Conservation (phyloP, 129 eudicot genomes). For the Flaveria brownii region DNA sequence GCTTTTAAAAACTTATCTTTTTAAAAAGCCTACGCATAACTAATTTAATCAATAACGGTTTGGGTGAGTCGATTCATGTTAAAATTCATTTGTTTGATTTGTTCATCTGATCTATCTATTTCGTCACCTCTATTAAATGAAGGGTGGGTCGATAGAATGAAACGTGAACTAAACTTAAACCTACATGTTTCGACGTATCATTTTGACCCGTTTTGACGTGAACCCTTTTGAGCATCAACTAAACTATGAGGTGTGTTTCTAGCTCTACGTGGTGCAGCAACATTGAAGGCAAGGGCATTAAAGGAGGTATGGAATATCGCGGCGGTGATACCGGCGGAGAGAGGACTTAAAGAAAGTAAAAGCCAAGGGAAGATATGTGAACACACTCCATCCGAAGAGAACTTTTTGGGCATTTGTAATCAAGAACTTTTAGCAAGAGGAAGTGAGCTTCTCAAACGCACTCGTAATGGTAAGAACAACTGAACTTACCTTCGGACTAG, state of each 20-base stretch:
- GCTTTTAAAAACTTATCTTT: too few species aligned
- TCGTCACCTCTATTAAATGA: too few species aligned
- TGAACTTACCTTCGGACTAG: not conserved
- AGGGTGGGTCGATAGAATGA: too few species aligned
- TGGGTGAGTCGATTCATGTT: too few species aligned
- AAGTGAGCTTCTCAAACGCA: constrained; percentile 83
- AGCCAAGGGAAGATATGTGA: constrained; percentile 45
- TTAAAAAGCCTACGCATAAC: too few species aligned
- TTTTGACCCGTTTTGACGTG: too few species aligned
- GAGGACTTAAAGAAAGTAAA: constrained; percentile 50
- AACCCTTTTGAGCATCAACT: not conserved
- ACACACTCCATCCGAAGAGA: constrained; percentile 59
- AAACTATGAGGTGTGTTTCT: not conserved
- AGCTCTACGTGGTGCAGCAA: constrained; percentile 95
- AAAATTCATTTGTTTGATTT: too few species aligned
- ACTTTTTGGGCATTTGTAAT: constrained; percentile 73
- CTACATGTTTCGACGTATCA: too few species aligned
- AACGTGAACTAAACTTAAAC: too few species aligned
- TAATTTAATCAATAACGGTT: too few species aligned
- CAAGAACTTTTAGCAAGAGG: constrained; percentile 89
- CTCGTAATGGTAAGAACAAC: constrained; percentile 71
- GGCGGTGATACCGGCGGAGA: constrained; percentile 82
- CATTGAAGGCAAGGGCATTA: constrained; percentile 84
- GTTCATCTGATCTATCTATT: too few species aligned
- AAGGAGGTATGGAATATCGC: constrained; percentile 94